phyloP scores from a whole-genome alignment of 805 yeast genomes.

The Komagataella populi region DNA sequence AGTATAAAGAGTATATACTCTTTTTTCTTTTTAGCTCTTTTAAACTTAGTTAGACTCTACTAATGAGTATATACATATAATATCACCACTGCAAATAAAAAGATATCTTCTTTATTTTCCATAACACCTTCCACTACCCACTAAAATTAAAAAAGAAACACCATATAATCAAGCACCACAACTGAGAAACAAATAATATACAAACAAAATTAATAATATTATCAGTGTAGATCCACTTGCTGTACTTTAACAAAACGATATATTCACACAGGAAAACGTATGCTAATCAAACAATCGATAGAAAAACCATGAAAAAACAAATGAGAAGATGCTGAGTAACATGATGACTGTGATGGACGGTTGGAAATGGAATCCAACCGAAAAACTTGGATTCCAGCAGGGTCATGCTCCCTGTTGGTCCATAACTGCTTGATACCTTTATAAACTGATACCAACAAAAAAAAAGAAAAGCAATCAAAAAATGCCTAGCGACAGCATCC shows the following conservation, averaged over 20 bases:
- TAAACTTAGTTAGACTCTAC: constrained; percentile 3
- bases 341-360: background rate
- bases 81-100: constrained; percentile 3
- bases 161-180: constrained; percentile 6
- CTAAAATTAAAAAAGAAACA: constrained; percentile 7
- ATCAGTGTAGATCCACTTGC: background rate
- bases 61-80: constrained; percentile 4
- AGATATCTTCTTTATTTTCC: constrained; percentile 1
- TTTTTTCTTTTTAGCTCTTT: background rate
- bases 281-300: background rate
- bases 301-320: background rate
- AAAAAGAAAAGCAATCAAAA: constrained; percentile 1
- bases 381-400: background rate
- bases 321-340: background rate
- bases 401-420: background rate
- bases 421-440: constrained; percentile 1
- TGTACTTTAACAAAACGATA: background rate
- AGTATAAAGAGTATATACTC: constrained; percentile 1
- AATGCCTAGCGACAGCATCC: background rate
- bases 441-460: background rate
- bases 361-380: background rate
- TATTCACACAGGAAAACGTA: background rate
- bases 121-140: constrained; percentile 3
- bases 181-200: constrained; percentile 3
- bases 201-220: constrained; percentile 1